These are phyloP conservation scores for Zygotorulaspora chibaensis DNA, from an alignment of 805 yeast species.

Conservation along the genomic window DNA sequence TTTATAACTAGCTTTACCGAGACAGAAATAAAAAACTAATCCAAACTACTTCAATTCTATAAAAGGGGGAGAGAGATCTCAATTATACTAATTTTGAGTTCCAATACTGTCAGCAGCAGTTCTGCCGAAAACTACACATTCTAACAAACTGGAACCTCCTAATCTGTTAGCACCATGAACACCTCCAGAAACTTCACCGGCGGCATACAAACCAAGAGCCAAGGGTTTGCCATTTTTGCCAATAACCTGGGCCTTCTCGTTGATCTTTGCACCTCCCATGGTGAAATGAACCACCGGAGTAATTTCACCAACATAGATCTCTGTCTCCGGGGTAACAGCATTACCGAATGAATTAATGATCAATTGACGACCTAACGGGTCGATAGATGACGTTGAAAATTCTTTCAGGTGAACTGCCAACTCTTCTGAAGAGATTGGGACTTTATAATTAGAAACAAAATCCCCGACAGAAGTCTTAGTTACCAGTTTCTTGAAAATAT, in stretches of 20 bases:
- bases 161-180: slow-evolving; percentile 62
- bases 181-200: slow-evolving; percentile 67
- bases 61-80: neutral
- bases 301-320: slow-evolving; percentile 45
- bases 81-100: neutral
- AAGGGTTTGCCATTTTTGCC: slow-evolving; percentile 30
- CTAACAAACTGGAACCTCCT: slow-evolving; percentile 54
- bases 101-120: slow-evolving; percentile 42
- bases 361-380: slow-evolving; percentile 37
- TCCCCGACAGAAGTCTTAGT: slow-evolving; percentile 30
- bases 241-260: slow-evolving; percentile 45
- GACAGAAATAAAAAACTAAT: no score
- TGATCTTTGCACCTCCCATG: slow-evolving; percentile 61
- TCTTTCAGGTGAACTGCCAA: slow-evolving; percentile 24
- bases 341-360: slow-evolving; percentile 34
- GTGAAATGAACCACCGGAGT: slow-evolving; percentile 66
- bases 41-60: no score
- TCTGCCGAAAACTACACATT: slow-evolving; percentile 59
- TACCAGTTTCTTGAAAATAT: slow-evolving; percentile 39
- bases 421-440: slow-evolving; percentile 24
- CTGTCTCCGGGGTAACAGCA: slow-evolving; percentile 24
- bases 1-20: no score
- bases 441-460: slow-evolving; percentile 24
- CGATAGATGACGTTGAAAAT: slow-evolving; percentile 27
- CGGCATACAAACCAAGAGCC: slow-evolving; percentile 50